Base-by-base conservation (phyloP, 179 eudicot species). In the Beta macrorhiza region DNA sequence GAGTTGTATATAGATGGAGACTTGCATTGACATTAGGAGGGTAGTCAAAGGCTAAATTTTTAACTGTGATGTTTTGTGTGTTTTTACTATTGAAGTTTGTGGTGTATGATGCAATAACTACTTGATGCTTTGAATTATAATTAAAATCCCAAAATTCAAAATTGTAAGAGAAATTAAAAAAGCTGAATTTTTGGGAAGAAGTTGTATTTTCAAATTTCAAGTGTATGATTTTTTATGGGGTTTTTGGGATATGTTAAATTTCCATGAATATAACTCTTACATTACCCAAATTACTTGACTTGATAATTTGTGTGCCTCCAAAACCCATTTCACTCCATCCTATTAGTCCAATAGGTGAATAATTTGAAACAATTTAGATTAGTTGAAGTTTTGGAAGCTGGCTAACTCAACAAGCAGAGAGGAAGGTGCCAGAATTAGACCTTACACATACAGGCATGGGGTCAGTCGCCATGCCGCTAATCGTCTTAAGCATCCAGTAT, bases 1-100 rank as follows among this genome's bases (percentile, higher is more conserved):
- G 67, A 20, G 58, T 45, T 59, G 58, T 67, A n/a, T 55, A 17
- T 76, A 63, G 83, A 80, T 79, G 71, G 73, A 57, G 80, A 79
- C 83, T 79, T 79, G 58, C 65, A 75, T 51, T 72, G 77, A 59
- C 25, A 32, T 65, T n/a, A n/a, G 25, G 20, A 65, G 67, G 63
- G 4, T 47, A 58, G 82, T 59, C 73, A 32, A 83, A 67, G 79
- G 15, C n/a, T 78, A 13, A 13, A 57, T 17, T 74, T 44, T 83
- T 22, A 2, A 74, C 16, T 76, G 42, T 76, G 55, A 62, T 77
- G 42, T 45, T 75, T 51, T 65, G 29, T 76, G 72, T 10, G 56
- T 64, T 72, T 73, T 79, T n/a, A 49, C 61, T 67, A 56, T 62
- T 71, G 67, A 77, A 82, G 63, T 32, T n/a, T 61, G 8, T n/a